Base-by-base conservation (phyloP, 768 basidiomycete species). In the Boletus pseudo-olivaceus region DNA sequence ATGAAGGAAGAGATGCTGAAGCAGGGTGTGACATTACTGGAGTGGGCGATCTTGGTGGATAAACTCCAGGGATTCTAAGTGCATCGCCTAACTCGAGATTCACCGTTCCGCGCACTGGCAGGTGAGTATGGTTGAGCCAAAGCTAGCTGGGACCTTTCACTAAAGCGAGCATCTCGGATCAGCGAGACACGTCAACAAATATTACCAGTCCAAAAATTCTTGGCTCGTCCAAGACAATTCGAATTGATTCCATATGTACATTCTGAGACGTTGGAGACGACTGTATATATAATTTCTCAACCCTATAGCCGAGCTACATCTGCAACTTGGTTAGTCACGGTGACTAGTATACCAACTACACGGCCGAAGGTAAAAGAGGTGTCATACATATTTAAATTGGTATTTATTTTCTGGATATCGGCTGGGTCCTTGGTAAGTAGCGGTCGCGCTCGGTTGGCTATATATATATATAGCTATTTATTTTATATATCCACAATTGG, bases 41-140 rank as follows among this genome's bases (percentile, higher is more conserved):
- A 90, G 61, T 90, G 88, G 88, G 88, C 88, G 20, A 85, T 89
- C 62, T 73, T 90, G 61, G 67, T 90, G 54, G 88, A 90, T 68
- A 81, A 73, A 62, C 65, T 88, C 57, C 80, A 79, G 57, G 72
- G 63, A 35, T 58, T 73, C 52, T 75, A 52, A 56, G 38, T 7
- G 27, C 11, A 27, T 8, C 32, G 15, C 15, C 15, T 29, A 26
- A n/a, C 14, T n/a, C 14, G 15, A 41, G 17, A 41, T 41, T 45
- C 32, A 7, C 10, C 35, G 15, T 53, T 43, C 27, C 20, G 14
- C 11, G 29, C n/a, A 5, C 3, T 30, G 26, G 41, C 5, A 29
- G 51, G 57, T 59, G 54, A 49, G 55, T 43, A 9, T 40, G 19
- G 4, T 29, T 27, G 30, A 33, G 29, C 19, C 15, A 11, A 43